These are phyloP conservation scores for Lachnellula arida DNA, from an alignment of 2,329 filamentous ascomycete genomes.

Conservation along the genomic window DNA sequence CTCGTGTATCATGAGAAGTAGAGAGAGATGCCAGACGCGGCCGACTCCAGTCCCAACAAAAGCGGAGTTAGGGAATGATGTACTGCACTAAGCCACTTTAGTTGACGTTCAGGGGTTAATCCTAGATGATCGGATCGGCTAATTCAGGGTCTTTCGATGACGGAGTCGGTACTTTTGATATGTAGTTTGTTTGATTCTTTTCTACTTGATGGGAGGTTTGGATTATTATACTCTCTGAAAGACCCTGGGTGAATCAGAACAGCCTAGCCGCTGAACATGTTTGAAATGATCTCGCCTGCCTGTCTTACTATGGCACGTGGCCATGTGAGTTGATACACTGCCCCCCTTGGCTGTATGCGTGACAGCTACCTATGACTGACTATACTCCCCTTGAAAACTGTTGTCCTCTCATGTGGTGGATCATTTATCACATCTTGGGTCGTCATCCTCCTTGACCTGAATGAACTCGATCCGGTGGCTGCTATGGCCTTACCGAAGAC, in stretches of 20 bases:
- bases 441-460: slow-evolving; percentile 25
- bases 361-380: slow-evolving; percentile 14
- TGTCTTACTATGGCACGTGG: not conserved
- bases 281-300: not conserved
- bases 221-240: not conserved
- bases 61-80: not conserved
- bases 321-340: slow-evolving; percentile 12
- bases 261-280: not conserved
- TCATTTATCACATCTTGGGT: slow-evolving; percentile 29
- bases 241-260: not conserved
- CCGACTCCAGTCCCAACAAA: not conserved
- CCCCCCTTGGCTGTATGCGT: not conserved
- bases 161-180: not conserved
- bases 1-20: not conserved
- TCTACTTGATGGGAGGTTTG: not conserved
- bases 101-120: not conserved
- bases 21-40: not conserved
- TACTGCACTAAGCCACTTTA: not conserved
- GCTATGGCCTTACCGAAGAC: slow-evolving; percentile 20
- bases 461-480: slow-evolving; percentile 10
- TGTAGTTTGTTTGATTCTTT: not conserved
- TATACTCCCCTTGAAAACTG: slow-evolving; percentile 22
- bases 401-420: slow-evolving; percentile 24
- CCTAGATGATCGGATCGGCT: not conserved
- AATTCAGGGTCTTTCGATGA: not conserved